phyloP scores from a whole-genome alignment of 1,139 yeast species.

The Insectozyma bohioensis region DNA sequence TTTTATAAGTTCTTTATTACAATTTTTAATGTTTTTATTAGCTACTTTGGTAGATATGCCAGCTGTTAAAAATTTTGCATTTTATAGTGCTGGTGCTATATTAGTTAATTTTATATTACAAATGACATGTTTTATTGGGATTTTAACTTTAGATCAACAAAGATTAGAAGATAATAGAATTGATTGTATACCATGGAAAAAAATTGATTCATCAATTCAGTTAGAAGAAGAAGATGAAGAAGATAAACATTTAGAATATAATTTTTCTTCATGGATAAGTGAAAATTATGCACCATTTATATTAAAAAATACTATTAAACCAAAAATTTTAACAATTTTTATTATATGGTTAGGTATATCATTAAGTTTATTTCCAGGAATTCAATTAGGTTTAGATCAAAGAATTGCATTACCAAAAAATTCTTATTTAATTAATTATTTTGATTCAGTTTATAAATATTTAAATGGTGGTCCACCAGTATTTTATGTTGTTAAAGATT shows the following conservation, averaged over 20 bases:
- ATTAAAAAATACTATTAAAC: conserved; percentile 46
- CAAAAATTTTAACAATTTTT: conserved; percentile 54
- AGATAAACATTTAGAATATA: conserved; percentile 21
- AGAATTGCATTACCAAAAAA: conserved; percentile 81
- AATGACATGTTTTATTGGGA: conserved; percentile 75
- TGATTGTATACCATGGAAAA: conserved; percentile 58
- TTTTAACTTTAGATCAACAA: conserved; percentile 65
- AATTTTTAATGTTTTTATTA: conserved; percentile 71
- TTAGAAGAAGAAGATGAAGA: conserved; percentile 15
- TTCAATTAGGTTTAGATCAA: conserved; percentile 84
- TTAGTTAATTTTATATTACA: conserved; percentile 74
- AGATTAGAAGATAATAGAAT: conserved; percentile 59
- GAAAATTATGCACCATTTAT: conserved; percentile 52
- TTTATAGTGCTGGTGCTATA: conserved; percentile 87
- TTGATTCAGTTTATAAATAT: conserved; percentile 69
- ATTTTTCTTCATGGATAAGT: conserved; percentile 26
- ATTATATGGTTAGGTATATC: conserved; percentile 66
- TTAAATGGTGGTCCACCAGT: conserved; percentile 91
- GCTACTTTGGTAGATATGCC: conserved; percentile 91
- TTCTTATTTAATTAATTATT: conserved; percentile 79
- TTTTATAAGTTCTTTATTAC: conserved; percentile 71
- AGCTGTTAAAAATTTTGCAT: conserved; percentile 90
- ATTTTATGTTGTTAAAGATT: conserved; percentile 70
- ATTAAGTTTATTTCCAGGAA: conserved; percentile 62
- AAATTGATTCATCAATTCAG: conserved; percentile 15